Base-by-base conservation (phyloP, 208 protist species). In the Porcisia hertigi region DNA sequence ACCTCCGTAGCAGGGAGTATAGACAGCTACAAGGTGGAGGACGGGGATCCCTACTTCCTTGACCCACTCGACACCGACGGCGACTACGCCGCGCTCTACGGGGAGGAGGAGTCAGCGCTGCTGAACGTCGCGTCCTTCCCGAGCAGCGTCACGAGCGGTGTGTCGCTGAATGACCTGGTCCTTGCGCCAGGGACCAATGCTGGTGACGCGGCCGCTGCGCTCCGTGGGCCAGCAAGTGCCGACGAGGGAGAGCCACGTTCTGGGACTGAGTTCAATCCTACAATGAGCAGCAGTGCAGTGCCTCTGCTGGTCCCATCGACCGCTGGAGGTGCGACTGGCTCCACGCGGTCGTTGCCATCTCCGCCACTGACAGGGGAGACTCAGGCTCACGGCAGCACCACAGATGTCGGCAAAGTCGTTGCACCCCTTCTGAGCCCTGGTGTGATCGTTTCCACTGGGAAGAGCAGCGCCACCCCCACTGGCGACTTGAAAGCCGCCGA, bases 11-110 rank as follows among this genome's bases (percentile, higher is more conserved):
- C 66, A 14, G 71, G 75, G 36, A 81, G 75, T 73, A 79, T 49
- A 23, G 75, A 82, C 39, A 80, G 77, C 72, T 80, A 82, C 71
- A 86, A 82, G 58, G 77, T 82, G 45, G 72, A 73, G 58, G 81
- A 87, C 45, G 80, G 77, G 20, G 83, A 88, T 64, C 76, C 80
- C 36, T 85, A 85, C 80, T 88, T 80, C 49, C 77, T 88, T 23
- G 84, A 89, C 55, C 79, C 83, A 3, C 69, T 91, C 25, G 84
- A 85, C 73, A 71, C 78, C 5, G 77, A 81, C 30, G 3, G 14
- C 23, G 82, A 86, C 59, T 84, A 83, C 77, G 63, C 55, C 3
- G 74, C 72, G 1, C 55, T 75, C 57, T 79, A 78, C 74, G 81
- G 76, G 49, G 73, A 71, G 47, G 85, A 78, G 36, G 74, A 77